Conservation (phyloP, 106 monocot genomes). For the Xerophyta viscosa region DNA sequence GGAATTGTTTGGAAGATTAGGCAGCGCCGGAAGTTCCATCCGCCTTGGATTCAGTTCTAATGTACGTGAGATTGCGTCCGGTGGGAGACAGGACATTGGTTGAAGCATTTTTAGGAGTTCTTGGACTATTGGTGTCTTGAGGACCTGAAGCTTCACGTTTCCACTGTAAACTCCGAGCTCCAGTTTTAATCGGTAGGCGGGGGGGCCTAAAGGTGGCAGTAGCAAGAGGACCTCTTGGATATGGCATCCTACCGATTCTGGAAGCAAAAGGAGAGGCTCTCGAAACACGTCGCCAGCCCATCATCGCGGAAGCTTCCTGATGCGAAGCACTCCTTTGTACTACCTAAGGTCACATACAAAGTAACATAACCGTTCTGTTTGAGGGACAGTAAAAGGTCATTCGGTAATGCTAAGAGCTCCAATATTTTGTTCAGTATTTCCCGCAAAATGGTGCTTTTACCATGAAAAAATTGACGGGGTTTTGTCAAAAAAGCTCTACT, state of each 20-base stretch:
- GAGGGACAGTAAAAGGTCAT: too few relatives aligned
- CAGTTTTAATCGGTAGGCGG: slow-evolving; percentile 53
- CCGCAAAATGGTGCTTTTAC: background rate
- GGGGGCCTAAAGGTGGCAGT: slow-evolving; percentile 37
- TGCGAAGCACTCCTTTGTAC: slow-evolving; percentile 40
- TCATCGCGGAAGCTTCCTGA: slow-evolving; percentile 27
- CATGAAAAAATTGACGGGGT: background rate
- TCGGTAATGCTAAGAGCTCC: too few relatives aligned
- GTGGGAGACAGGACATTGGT: slow-evolving; percentile 14
- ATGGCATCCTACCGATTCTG: slow-evolving; percentile 40
- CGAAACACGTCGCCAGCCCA: slow-evolving; percentile 41
- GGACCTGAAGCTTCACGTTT: slow-evolving; percentile 41
- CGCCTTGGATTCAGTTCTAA: slow-evolving; percentile 39
- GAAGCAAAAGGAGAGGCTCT: slow-evolving; percentile 36
- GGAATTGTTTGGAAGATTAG: too few relatives aligned
- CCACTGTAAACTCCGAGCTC: slow-evolving; percentile 88
- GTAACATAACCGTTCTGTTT: too few relatives aligned
- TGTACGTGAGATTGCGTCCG: slow-evolving; percentile 71
- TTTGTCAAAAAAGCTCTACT: too few relatives aligned
- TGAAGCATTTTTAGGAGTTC: slow-evolving; percentile 11
- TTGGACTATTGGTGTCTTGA: slow-evolving; percentile 16
- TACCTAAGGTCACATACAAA: slow-evolving; percentile 30
- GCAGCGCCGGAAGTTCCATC: slow-evolving; percentile 13
- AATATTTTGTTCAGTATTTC: too few relatives aligned
- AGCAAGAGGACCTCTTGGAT: slow-evolving; percentile 35